Evolutionary conservation across 1,139 yeast genomes (phyloP).

Genomic region (Yamadazyma atlantica): DNA sequence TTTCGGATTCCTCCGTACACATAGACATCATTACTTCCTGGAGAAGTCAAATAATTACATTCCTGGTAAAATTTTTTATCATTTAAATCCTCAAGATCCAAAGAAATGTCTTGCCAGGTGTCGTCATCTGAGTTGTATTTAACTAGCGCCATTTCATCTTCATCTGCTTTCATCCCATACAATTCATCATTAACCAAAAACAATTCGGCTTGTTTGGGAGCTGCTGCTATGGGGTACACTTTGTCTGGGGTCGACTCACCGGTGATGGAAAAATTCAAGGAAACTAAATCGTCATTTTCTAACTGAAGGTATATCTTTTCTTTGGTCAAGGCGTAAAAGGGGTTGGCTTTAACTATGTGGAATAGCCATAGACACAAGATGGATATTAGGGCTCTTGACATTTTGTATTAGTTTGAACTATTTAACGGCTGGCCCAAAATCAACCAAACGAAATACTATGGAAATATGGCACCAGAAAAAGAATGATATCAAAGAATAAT

Average conservation of each 20-base stretch:
- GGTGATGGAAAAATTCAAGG: conserved; percentile 34
- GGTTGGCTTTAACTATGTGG: conserved; percentile 22
- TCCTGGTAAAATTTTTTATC: conserved; percentile 32
- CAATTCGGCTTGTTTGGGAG: conserved; percentile 35
- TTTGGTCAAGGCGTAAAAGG: conserved; percentile 35
- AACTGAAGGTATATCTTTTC: conserved; percentile 39
- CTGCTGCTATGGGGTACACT: conserved; percentile 23
- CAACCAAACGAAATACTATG: conserved; percentile 8
- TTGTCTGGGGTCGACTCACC: conserved; percentile 19
- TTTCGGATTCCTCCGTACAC: conserved; percentile 41
- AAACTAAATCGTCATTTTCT: conserved; percentile 35
- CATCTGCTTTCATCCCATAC: conserved; percentile 28
- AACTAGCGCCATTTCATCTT: conserved; percentile 19
- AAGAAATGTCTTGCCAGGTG: conserved; percentile 23
- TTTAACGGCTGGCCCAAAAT: not conserved
- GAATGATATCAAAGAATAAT: not conserved
- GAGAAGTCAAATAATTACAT: conserved; percentile 32
- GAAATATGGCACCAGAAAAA: not conserved
- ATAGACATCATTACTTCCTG: conserved; percentile 26
- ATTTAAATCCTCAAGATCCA: conserved; percentile 23
- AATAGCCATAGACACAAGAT: not conserved
- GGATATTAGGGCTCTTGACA: not conserved
- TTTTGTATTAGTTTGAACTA: too few relatives aligned
- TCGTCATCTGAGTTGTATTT: conserved; percentile 21
- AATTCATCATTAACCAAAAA: conserved; percentile 30